These are phyloP conservation scores for Yamadazyma blattariae DNA, from an alignment of 1,139 yeast genomes.

Conservation along the genomic window DNA sequence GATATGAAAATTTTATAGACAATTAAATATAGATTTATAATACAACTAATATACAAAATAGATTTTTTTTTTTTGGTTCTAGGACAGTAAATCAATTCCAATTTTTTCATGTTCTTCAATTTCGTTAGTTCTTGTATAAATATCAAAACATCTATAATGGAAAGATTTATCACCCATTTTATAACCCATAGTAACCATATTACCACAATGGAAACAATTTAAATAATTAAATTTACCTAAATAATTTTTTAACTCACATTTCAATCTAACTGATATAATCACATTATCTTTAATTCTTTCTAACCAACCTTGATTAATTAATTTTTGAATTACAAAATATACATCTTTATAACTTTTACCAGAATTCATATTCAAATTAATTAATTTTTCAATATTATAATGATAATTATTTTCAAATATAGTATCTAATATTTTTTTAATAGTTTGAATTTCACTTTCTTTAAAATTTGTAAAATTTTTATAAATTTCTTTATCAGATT, in stretches of 20 bases:
- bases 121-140: slow-evolving; percentile 23
- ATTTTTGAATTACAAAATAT: slow-evolving; percentile 29
- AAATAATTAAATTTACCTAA: slow-evolving; percentile 43
- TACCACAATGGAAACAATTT: slow-evolving; percentile 53
- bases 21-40: too few species aligned
- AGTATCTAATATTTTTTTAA: slow-evolving; percentile 48
- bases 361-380: slow-evolving; percentile 10
- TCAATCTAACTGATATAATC: slow-evolving; percentile 37
- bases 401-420: slow-evolving; percentile 26
- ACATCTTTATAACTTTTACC: slow-evolving; percentile 31
- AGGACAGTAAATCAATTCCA: slow-evolving; percentile 2
- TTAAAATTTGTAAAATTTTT: slow-evolving; percentile 42
- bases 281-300: slow-evolving; percentile 24
- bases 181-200: slow-evolving; percentile 54
- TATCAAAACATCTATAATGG: slow-evolving; percentile 50
- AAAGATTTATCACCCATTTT: slow-evolving; percentile 39
- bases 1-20: too few species aligned
- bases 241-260: slow-evolving; percentile 48
- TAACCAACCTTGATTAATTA: slow-evolving; percentile 57
- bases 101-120: slow-evolving; percentile 5
- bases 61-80: too few species aligned
- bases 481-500: slow-evolving; percentile 34
- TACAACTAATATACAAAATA: too few species aligned
- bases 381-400: slow-evolving; percentile 6
- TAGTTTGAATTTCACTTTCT: slow-evolving; percentile 45